Conservation (phyloP, 257 asterid genomes). For the Leonotis leonurus region DNA sequence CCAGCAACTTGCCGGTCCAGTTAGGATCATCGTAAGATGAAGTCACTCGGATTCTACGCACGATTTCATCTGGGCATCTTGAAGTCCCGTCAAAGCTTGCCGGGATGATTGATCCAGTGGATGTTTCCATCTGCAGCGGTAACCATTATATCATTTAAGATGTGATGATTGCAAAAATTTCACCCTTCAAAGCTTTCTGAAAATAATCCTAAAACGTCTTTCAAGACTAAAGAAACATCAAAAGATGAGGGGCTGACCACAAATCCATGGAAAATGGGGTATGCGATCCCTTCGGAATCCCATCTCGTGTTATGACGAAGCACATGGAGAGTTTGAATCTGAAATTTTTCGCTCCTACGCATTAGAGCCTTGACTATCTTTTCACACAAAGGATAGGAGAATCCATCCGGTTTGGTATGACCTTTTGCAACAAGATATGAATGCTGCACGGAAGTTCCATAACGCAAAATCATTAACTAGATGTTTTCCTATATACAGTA, state of each 20-base stretch:
- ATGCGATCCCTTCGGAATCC: slow-evolving; percentile 60
- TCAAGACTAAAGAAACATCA: background rate
- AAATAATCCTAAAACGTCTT: background rate
- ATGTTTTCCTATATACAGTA: slow-evolving; percentile 11
- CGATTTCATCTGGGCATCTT: slow-evolving; percentile 84
- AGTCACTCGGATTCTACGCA: slow-evolving; percentile 71
- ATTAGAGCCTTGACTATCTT: slow-evolving; percentile 61
- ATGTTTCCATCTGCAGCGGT: slow-evolving; percentile 54
- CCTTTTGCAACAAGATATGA: slow-evolving; percentile 17
- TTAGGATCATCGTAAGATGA: slow-evolving; percentile 60
- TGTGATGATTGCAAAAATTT: background rate
- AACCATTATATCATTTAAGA: background rate
- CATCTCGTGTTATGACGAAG: slow-evolving; percentile 67
- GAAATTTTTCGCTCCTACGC: slow-evolving; percentile 51
- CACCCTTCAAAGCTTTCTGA: background rate
- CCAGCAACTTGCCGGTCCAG: slow-evolving; percentile 60
- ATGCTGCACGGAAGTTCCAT: slow-evolving; percentile 46
- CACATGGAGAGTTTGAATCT: slow-evolving; percentile 71
- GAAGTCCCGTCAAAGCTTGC: slow-evolving; percentile 63
- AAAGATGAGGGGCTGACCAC: slow-evolving; percentile 46
- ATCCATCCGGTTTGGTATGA: slow-evolving; percentile 33
- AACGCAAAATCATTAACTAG: slow-evolving; percentile 16
- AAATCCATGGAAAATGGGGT: slow-evolving; percentile 81
- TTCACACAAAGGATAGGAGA: slow-evolving; percentile 73
- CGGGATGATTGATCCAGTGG: slow-evolving; percentile 61